These are phyloP conservation scores for Cladophialophora bantiana DNA, from an alignment of 2,329 filamentous ascomycete species.

Conservation along the genomic window DNA sequence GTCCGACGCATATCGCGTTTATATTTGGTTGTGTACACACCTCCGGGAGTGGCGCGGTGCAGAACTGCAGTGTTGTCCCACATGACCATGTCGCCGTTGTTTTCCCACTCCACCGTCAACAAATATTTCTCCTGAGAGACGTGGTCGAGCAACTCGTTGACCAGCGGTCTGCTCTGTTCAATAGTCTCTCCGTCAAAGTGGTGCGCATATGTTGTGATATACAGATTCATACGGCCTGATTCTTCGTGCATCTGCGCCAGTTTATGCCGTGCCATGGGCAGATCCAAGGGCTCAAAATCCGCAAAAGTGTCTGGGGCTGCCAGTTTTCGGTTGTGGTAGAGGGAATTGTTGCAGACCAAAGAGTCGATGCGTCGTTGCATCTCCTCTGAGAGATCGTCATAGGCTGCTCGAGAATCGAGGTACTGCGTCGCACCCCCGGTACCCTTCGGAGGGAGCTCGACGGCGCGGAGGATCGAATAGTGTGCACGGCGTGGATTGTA, in stretches of 20 bases:
- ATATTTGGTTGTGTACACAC: conserved; percentile 11
- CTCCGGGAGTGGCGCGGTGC: conserved; percentile 13
- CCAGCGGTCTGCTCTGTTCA: conserved; percentile 6
- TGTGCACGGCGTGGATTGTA: conserved; percentile 12
- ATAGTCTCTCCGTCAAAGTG: not conserved
- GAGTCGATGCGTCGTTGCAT: conserved; percentile 2
- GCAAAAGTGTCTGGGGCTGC: conserved; percentile 15
- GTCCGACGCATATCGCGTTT: conserved; percentile 11
- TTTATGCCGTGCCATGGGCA: not conserved
- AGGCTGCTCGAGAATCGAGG: conserved; percentile 17
- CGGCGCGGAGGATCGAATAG: conserved; percentile 4
- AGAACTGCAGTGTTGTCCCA: conserved; percentile 19
- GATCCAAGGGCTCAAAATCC: not conserved
- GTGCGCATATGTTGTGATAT: conserved; percentile 5
- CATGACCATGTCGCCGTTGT: conserved; percentile 21
- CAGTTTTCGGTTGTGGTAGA: conserved; percentile 9
- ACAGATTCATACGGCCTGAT: conserved; percentile 5
- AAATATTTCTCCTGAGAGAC: conserved; percentile 14
- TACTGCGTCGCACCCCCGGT: conserved; percentile 10
- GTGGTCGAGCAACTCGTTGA: conserved; percentile 4
- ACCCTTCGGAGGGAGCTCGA: conserved; percentile 9
- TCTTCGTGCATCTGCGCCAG: conserved; percentile 8
- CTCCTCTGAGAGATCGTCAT: conserved; percentile 15
- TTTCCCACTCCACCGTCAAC: conserved; percentile 16
- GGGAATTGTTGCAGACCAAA: conserved; percentile 9